phyloP scores from a whole-genome alignment of 768 basidiomycete genomes.

The Suillus subaureus region DNA sequence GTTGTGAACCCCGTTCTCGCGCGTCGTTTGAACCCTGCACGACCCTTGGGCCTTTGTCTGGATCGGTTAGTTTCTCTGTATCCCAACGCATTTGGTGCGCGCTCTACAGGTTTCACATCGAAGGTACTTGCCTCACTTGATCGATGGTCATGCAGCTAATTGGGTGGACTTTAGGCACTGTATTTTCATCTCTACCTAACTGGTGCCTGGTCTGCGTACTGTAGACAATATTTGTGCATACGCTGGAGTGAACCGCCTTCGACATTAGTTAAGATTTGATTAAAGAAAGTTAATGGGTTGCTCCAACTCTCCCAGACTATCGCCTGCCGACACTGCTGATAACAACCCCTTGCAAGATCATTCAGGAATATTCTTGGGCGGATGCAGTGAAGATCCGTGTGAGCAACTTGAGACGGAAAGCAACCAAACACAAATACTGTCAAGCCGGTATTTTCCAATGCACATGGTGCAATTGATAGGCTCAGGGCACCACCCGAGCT shows the following conservation, averaged over 20 bases:
- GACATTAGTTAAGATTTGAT: neutral
- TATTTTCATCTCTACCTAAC: neutral
- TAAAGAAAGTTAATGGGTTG: neutral
- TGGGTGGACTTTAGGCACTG: constrained; percentile 13
- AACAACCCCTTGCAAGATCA: neutral
- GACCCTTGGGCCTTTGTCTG: constrained; percentile 18
- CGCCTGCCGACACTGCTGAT: neutral
- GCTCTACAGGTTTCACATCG: constrained; percentile 16
- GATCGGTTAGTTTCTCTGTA: constrained; percentile 26
- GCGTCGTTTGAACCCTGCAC: constrained; percentile 25
- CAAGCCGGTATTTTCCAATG: neutral
- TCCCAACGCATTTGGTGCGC: constrained; percentile 27
- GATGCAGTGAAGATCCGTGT: neutral
- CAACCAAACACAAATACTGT: neutral
- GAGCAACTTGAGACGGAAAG: neutral
- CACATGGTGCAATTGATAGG: neutral
- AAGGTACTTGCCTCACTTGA: neutral
- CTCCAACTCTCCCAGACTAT: neutral
- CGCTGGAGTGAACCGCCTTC: neutral
- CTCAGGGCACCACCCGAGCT: neutral
- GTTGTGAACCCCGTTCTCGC: constrained; percentile 24
- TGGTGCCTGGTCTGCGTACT: neutral
- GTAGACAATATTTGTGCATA: neutral
- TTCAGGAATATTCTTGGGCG: neutral
- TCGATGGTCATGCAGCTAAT: neutral